Conservation (phyloP, 164 flowering plant species). For the Stephania japonica region DNA sequence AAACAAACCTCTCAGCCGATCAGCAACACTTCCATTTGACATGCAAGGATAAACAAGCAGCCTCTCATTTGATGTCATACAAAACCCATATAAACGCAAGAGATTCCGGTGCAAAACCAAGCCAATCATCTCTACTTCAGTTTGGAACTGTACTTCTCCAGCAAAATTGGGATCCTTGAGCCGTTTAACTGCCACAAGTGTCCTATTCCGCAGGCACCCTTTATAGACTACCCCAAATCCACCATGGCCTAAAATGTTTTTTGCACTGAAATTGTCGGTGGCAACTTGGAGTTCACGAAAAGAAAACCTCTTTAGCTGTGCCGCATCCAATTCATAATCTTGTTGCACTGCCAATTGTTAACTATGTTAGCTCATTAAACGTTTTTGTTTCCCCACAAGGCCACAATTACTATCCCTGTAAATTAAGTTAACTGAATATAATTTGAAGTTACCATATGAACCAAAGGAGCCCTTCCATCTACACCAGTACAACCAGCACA, state of each 20-base stretch:
- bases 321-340: slow-evolving; percentile 72
- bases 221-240: slow-evolving; percentile 92
- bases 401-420: not conserved
- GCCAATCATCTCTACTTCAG: slow-evolving; percentile 99
- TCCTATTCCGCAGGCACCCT: slow-evolving; percentile 71
- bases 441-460: slow-evolving; percentile 52
- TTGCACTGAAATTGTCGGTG: slow-evolving; percentile 67
- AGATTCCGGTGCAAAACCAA: slow-evolving; percentile 93
- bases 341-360: slow-evolving; percentile 78
- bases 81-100: slow-evolving; percentile 83
- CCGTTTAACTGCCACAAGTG: slow-evolving; percentile 82
- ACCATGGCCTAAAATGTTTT: slow-evolving; percentile 84
- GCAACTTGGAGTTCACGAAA: slow-evolving; percentile 80
- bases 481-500: slow-evolving; percentile 63
- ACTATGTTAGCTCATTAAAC: not conserved
- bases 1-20: slow-evolving; percentile 80
- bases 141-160: slow-evolving; percentile 96
- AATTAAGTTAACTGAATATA: slow-evolving; percentile 3
- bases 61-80: slow-evolving; percentile 80
- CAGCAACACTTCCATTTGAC: slow-evolving; percentile 98
- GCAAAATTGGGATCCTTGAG: slow-evolving; percentile 79
- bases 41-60: slow-evolving; percentile 92
- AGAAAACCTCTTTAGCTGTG: slow-evolving; percentile 74
- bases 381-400: not conserved
- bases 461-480: slow-evolving; percentile 42